A percentile compares a stretch with the other conserved stretches of the same genome.
Conservation (phyloP, 1,139 yeast genomes). For the Magnusiomyces paraingens region DNA sequence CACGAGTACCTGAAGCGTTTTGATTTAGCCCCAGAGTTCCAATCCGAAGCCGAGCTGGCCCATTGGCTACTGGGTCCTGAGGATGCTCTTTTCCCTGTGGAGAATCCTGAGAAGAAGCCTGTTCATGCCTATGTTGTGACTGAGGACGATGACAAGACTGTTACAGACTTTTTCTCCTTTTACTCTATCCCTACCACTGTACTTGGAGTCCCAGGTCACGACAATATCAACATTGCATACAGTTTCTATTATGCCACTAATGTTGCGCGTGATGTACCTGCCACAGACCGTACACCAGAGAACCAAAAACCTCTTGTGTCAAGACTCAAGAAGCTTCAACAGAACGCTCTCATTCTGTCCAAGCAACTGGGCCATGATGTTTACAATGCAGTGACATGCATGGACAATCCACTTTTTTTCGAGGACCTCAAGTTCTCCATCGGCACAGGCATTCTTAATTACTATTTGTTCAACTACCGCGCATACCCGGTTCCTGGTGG, state of each 20-base stretch:
- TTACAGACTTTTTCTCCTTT: conserved; percentile 86
- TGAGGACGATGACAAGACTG: conserved; percentile 44
- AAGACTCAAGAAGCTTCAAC: conserved; percentile 55
- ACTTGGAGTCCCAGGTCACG: conserved; percentile 57
- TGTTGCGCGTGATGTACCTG: conserved; percentile 17
- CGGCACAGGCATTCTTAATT: conserved; percentile 91
- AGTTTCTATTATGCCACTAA: conserved; percentile 79
- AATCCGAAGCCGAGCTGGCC: conserved; percentile 53
- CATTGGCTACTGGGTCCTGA: conserved; percentile 69
- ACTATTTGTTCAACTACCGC: conserved; percentile 83
- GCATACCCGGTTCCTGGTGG: conserved; percentile 82
- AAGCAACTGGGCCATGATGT: conserved; percentile 70
- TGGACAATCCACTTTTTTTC: conserved; percentile 79
- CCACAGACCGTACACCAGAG: conserved; percentile 17
- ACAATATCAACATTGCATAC: conserved; percentile 78
- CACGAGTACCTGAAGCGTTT: conserved; percentile 58
- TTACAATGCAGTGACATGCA: conserved; percentile 84
- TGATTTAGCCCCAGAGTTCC: conserved; percentile 65
- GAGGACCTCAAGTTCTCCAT: conserved; percentile 81
- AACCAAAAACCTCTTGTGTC: conserved; percentile 38
- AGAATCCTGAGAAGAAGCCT: conserved; percentile 42
- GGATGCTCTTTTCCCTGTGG: conserved; percentile 18
- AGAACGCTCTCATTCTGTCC: conserved; percentile 73
- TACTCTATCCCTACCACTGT: conserved; percentile 86
- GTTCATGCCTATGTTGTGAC: conserved; percentile 78